Evolutionary conservation across 2,329 filamentous ascomycete genomes (phyloP), one percentile per base, ranked within the genome.

Genomic region (Paradendryphiella salina): DNA sequence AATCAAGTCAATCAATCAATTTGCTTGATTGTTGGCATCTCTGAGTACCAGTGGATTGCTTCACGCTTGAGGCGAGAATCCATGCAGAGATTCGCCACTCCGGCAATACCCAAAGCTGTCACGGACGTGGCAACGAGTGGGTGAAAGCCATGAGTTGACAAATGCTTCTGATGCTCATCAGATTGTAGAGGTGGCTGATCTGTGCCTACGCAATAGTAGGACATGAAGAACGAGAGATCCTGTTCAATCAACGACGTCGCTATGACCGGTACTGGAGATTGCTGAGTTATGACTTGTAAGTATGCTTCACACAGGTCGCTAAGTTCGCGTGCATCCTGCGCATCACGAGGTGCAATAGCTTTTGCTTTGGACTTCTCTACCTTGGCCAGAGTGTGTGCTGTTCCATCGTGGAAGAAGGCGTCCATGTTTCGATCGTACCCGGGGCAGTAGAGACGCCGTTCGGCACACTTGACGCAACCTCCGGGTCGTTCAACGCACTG

Each of bases 191-290:
- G 59, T 3, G 69, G 69, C 39, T 67, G 58, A 17, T 72, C 67
- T 3, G 70, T 7, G 1, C 66, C 67, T 10, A 56, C 26, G 10
- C 61, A 50, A 39, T 65, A 65, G 31, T 64, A 52, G 5, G 55
- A 50, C 67, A 72, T 69, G 58, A 72, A 72, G 56, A 65, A 72
- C 7, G 57, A 54, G n/a, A 72, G 64, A 4, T 66, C 68, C 36
- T 66, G 65, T 7, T 71, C 67, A 26, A 69, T 56, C 14, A 70
- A 31, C 0, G 69, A 64, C 4, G 50, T 45, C 1, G 67, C 40
- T 3, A 70, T 38, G 1, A 55, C 52, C 3, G 47, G 34, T 5
- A 44, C 54, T 7, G 64, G 59, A 9, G 40, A 49, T 31, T 54
- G 42, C 18, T 57, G 37, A 6, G 52, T 21, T n/a, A 54, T 52